These are phyloP conservation scores for Pythium aristosporum DNA, from an alignment of 352 stramenopile species.

Conservation along the genomic window DNA sequence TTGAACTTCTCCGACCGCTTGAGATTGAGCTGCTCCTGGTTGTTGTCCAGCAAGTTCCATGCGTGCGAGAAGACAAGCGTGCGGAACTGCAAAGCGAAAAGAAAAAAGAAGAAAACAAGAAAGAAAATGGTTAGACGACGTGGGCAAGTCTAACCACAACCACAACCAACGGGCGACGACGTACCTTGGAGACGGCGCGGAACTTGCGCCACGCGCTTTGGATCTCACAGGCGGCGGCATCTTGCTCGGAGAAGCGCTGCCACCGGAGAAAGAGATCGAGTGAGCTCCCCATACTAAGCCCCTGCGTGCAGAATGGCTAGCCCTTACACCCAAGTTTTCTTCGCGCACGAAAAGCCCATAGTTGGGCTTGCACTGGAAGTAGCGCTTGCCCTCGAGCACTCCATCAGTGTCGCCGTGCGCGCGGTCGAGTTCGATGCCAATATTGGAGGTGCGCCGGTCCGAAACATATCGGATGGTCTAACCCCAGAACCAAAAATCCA, in stretches of 20 bases:
- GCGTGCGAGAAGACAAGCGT: conserved; percentile 77
- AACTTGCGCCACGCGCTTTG: conserved; percentile 76
- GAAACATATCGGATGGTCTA: conserved; percentile 74
- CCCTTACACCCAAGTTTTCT: conserved; percentile 62
- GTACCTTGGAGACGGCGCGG: conserved; percentile 70
- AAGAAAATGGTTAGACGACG: background rate
- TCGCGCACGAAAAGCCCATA: conserved; percentile 85
- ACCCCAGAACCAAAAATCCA: background rate
- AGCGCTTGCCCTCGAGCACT: conserved; percentile 55
- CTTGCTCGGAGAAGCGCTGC: conserved; percentile 76
- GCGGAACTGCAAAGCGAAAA: conserved; percentile 49
- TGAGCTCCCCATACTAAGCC: background rate
- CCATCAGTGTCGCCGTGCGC: conserved; percentile 80
- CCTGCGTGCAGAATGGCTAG: background rate
- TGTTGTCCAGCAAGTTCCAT: conserved; percentile 91
- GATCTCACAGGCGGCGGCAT: conserved; percentile 70
- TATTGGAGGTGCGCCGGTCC: conserved; percentile 42
- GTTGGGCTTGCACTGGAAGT: conserved; percentile 84
- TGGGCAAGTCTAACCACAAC: background rate
- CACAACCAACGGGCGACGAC: background rate
- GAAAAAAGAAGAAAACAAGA: background rate
- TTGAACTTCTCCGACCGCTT: conserved; percentile 87
- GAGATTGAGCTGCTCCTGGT: conserved; percentile 87
- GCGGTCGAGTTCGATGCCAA: conserved; percentile 87
- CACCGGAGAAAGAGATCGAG: background rate